Evolutionary conservation across 331 rosid genomes (phyloP).

Genomic region (Rosa hybrid): DNA sequence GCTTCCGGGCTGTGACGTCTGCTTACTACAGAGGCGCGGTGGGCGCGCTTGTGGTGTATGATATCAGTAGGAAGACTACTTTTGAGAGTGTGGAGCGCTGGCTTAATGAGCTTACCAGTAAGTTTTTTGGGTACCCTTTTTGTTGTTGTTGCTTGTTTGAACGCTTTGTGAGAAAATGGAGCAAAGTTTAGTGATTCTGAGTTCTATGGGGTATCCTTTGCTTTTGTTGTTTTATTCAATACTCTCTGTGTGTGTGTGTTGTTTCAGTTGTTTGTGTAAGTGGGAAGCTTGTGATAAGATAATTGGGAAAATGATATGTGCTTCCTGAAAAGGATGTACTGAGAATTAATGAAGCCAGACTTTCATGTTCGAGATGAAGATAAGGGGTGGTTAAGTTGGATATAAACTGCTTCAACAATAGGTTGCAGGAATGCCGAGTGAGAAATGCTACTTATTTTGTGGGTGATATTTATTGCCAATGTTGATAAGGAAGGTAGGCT

Average conservation of each 20-base stretch:
- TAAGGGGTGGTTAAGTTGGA: neutral
- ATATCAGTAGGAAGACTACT: constrained; percentile 45
- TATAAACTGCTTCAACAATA: neutral
- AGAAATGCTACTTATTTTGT: constrained; percentile 7
- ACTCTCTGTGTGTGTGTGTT: neutral
- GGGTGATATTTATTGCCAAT: neutral
- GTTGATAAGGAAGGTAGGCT: neutral
- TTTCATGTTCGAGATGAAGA: neutral
- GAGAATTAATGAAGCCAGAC: neutral
- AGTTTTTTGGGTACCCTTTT: constrained; percentile 3
- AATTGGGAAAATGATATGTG: neutral
- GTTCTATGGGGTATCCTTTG: neutral
- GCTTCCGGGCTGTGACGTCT: constrained; percentile 63
- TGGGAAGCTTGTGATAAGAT: neutral
- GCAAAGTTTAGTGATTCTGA: neutral
- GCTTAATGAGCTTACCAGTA: constrained; percentile 59
- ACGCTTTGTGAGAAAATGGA: neutral
- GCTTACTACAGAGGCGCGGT: constrained; percentile 67
- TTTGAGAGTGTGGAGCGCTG: constrained; percentile 61
- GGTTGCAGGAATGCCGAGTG: neutral
- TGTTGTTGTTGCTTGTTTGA: neutral
- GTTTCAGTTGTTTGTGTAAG: neutral
- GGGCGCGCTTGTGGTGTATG: constrained; percentile 56
- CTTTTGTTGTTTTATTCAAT: neutral
- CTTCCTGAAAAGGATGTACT: neutral